Percentiles rank a stretch among this genome's conserved stretches.
Conservation (phyloP, 169 alveolate species). For the Babesia bovis region DNA sequence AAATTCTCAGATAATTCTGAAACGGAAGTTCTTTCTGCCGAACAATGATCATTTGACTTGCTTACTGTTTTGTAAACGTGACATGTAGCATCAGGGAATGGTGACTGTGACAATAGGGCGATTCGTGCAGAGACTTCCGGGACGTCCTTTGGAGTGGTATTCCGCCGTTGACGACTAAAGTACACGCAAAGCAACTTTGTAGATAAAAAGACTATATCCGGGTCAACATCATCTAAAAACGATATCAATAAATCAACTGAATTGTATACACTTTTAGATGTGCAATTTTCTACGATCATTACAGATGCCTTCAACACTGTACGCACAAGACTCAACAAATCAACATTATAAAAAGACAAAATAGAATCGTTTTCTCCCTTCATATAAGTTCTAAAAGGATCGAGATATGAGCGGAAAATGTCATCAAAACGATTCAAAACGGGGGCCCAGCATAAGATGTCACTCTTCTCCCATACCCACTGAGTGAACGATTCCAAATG, state of each 20-base stretch:
- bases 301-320: constrained; percentile 69
- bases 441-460: constrained; percentile 79
- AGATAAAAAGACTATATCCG: constrained; percentile 58
- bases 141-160: constrained; percentile 36
- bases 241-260: constrained; percentile 69
- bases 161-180: constrained; percentile 50
- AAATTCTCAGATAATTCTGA: neutral
- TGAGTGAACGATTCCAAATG: constrained; percentile 76
- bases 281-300: constrained; percentile 72
- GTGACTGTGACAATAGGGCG: constrained; percentile 30
- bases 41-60: neutral
- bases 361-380: constrained; percentile 32
- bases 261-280: constrained; percentile 72
- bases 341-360: constrained; percentile 11
- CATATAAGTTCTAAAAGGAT: constrained; percentile 44
- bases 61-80: constrained; percentile 5
- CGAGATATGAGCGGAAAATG: constrained; percentile 60
- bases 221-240: constrained; percentile 58
- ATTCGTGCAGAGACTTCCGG: constrained; percentile 38
- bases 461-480: constrained; percentile 82
- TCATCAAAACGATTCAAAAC: constrained; percentile 78
- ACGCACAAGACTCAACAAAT: constrained; percentile 47
- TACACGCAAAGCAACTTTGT: constrained; percentile 58
- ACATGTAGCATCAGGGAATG: constrained; percentile 53
- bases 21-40: neutral